Evolutionary conservation across 768 basidiomycete genomes (phyloP).

Genomic region (Clathrus columnatus): DNA sequence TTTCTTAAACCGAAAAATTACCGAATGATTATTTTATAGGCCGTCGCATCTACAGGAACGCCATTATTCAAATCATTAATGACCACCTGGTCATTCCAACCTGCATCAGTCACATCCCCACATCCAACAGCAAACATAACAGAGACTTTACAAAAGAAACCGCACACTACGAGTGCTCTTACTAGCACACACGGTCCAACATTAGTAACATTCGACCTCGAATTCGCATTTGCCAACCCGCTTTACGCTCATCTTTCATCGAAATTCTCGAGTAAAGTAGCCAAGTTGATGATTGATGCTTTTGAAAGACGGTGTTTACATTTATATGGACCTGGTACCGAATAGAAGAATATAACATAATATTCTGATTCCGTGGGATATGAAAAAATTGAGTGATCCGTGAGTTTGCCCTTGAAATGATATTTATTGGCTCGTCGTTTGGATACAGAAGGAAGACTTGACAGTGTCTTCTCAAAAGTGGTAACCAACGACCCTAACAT

Average conservation of each 20-base stretch:
- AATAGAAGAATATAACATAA: not conserved
- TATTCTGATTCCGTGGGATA: not conserved
- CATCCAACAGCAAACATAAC: constrained; percentile 23
- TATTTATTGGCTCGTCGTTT: no score
- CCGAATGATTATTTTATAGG: constrained; percentile 32
- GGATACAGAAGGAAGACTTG: no score
- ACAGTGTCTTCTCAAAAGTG: no score
- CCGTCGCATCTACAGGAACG: constrained; percentile 59
- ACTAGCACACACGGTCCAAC: constrained; percentile 43
- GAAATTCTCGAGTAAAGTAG: constrained; percentile 80
- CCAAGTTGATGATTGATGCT: constrained; percentile 81
- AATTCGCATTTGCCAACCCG: constrained; percentile 82
- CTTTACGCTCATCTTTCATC: constrained; percentile 76
- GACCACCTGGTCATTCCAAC: constrained; percentile 68
- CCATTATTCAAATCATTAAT: constrained; percentile 65
- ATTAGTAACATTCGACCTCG: constrained; percentile 73
- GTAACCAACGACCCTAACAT: no score
- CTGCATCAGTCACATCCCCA: constrained; percentile 37
- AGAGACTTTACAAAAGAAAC: not conserved
- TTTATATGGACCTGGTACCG: constrained; percentile 49
- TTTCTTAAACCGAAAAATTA: not conserved
- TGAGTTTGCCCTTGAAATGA: no score
- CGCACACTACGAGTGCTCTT: not conserved
- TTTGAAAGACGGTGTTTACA: constrained; percentile 79
- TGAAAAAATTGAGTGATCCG: no score